These are phyloP conservation scores for Zoysia matrella DNA, from an alignment of 202 grass and related monocot species.

Conservation along the genomic window DNA sequence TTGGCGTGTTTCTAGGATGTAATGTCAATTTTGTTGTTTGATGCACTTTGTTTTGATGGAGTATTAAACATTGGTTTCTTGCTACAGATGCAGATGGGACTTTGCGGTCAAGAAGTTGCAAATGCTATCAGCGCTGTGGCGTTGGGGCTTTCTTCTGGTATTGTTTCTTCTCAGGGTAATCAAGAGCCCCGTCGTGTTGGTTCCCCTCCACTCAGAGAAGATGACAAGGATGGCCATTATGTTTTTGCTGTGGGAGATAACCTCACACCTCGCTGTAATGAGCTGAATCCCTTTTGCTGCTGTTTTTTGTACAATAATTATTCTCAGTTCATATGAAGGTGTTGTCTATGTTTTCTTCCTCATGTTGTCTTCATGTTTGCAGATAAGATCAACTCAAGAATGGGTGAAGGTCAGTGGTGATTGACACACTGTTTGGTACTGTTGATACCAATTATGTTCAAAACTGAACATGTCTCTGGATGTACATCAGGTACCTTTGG, in stretches of 20 bases:
- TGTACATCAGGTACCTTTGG: slow-evolving; percentile 92
- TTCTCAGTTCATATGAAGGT: neutral
- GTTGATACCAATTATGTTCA: slow-evolving; percentile 14
- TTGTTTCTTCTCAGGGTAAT: slow-evolving; percentile 46
- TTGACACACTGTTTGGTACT: slow-evolving; percentile 9
- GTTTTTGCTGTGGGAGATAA: slow-evolving; percentile 96
- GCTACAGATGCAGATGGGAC: slow-evolving; percentile 65
- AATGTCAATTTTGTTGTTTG: neutral
- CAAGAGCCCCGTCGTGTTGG: slow-evolving; percentile 49
- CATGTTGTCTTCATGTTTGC: slow-evolving; percentile 31
- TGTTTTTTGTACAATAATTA: neutral
- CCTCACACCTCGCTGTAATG: slow-evolving; percentile 89
- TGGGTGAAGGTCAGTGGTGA: slow-evolving; percentile 90
- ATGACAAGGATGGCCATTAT: slow-evolving; percentile 95
- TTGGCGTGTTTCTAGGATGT: neutral
- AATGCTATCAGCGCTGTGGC: slow-evolving; percentile 54
- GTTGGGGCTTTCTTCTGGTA: slow-evolving; percentile 42
- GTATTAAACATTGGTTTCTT: slow-evolving; percentile 1
- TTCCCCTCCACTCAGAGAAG: slow-evolving; percentile 78
- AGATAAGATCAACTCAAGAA: slow-evolving; percentile 92
- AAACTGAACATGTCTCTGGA: slow-evolving; percentile 44
- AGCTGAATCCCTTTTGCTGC: neutral
- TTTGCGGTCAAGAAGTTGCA: slow-evolving; percentile 83
- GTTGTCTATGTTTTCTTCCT: too few relatives aligned
- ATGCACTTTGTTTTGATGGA: neutral